Evolutionary conservation across 805 yeast genomes (phyloP), one percentile per base, ranked within the genome.

Genomic region (Wickerhamiella allomyrinae): DNA sequence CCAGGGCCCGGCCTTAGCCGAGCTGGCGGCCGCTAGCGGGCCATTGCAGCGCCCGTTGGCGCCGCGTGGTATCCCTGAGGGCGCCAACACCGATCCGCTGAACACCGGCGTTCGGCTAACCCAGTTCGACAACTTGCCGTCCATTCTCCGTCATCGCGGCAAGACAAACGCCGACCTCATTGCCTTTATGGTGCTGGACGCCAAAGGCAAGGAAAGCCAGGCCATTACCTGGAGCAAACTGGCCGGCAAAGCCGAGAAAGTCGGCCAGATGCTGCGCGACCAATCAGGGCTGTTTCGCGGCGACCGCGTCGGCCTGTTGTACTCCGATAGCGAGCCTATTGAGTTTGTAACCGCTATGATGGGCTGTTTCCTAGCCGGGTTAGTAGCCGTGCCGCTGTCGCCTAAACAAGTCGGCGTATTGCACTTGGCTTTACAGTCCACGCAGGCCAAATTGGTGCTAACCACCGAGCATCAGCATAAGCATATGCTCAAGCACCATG

Each of bases 331-430:
- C 23, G 97, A 91, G 58, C 76, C 83, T 2, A 70, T 82, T 10
- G 97, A 91, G 48, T 89, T 87, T 57, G 73, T 83, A 0, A 74
- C 82, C 1, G 93, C 97, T 0, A 59, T 91, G 17, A 72, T 85
- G 57, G 98, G 95, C 6, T 87, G 96, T 56, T 83, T 89, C 50
- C 65, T 89, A 43, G 94, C 96, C 1, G 95, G 94, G 2, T 80
- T 85, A 37, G 87, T 91, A 2, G 97, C 97, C 0, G 89, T 91
- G 5, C 98, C 98, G 0, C 76, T 91, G 34, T 82, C 82, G 41
- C 77, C 85, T 45, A 81, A 77, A 41, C 53, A 53, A 19, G 43
- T 49, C 6, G 34, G 24, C 1, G 45, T 39, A 7, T 41, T 45
- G 17, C 39, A 39, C 25, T 27, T 41, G 11, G 37, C 41, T 11